Percentiles rank a stretch among this genome's conserved stretches.
Conservation (phyloP, 305 asterid genomes). For the Plantago coronopus region DNA sequence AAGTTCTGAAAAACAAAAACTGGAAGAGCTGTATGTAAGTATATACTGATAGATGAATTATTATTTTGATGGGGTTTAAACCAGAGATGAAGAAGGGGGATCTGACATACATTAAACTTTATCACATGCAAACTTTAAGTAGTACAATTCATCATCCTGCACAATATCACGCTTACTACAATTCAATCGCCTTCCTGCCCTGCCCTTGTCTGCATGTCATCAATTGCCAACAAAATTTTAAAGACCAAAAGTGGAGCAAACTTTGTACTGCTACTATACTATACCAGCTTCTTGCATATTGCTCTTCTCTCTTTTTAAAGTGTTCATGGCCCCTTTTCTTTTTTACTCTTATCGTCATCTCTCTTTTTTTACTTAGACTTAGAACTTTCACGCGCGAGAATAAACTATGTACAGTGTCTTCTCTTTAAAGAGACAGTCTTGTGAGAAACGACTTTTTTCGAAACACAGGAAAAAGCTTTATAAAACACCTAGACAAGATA, state of each 20-base stretch:
- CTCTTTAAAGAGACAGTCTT: no score
- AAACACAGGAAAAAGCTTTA: no score
- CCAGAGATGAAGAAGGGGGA: no score
- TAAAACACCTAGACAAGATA: no score
- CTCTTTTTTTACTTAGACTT: no score
- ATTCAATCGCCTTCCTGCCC: slow-evolving; percentile 14
- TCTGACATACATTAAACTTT: slow-evolving; percentile 29
- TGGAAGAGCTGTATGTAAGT: neutral
- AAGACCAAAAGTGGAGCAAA: slow-evolving; percentile 14
- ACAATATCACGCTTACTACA: slow-evolving; percentile 15
- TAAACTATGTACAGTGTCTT: no score
- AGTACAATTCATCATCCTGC: slow-evolving; percentile 17
- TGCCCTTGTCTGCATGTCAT: slow-evolving; percentile 25
- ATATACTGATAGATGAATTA: neutral
- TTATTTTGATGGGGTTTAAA: no score
- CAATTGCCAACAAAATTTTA: slow-evolving; percentile 24
- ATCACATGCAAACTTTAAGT: slow-evolving; percentile 30
- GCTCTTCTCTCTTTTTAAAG: no score
- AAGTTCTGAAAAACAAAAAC: neutral
- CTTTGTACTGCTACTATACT: slow-evolving; percentile 15
- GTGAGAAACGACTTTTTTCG: no score
- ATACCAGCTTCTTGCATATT: no score
- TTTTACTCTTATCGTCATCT: no score
- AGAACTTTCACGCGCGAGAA: no score
- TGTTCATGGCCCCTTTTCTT: slow-evolving; percentile 32